phyloP scores from a whole-genome alignment of 306 rosid genomes.

The Dryas drummondii region DNA sequence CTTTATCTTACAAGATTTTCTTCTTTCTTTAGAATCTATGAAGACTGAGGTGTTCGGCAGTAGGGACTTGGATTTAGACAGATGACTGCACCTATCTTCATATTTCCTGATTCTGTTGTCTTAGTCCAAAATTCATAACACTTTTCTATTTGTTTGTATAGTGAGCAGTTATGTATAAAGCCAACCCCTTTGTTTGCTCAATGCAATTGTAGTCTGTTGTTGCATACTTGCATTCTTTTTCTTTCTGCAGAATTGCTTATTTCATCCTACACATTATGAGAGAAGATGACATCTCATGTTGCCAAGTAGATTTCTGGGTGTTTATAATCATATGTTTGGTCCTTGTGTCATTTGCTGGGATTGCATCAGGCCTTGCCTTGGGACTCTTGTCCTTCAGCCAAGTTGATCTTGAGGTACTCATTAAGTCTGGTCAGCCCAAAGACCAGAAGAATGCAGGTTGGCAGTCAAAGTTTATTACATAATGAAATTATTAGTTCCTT shows the following conservation, averaged over 20 bases:
- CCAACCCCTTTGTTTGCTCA: not conserved
- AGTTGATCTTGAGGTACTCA: constrained; percentile 79
- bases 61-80: constrained; percentile 14
- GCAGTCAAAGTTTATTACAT: not conserved
- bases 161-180: not conserved
- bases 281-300: constrained; percentile 40
- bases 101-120: not conserved
- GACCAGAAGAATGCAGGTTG: constrained; percentile 67
- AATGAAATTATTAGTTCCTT: not conserved
- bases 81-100: constrained; percentile 13
- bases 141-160: not conserved
- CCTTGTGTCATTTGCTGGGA: constrained; percentile 57
- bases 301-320: constrained; percentile 52
- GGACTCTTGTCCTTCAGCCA: constrained; percentile 68
- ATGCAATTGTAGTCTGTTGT: not conserved
- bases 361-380: constrained; percentile 69
- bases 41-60: not conserved
- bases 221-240: not conserved
- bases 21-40: not conserved
- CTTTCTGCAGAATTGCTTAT: not conserved
- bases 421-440: constrained; percentile 54
- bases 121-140: not conserved
- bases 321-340: constrained; percentile 34
- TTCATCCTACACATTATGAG: constrained; percentile 1
- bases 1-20: not conserved